These are phyloP conservation scores for Ottelia alismoides DNA, from an alignment of 106 monocot species.

Conservation along the genomic window DNA sequence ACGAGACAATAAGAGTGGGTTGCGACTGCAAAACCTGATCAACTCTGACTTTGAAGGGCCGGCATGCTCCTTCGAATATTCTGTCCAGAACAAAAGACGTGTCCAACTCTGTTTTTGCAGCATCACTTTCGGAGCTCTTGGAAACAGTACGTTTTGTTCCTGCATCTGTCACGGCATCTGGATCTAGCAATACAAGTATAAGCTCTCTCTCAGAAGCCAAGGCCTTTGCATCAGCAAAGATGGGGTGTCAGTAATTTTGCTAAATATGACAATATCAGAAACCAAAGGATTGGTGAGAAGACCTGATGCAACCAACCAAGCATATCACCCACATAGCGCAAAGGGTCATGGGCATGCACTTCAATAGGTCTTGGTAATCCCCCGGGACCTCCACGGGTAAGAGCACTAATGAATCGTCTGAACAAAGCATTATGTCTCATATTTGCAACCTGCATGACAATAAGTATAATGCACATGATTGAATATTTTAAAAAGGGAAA, in stretches of 20 bases:
- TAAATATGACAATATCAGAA: neutral
- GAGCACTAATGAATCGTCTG: conserved; percentile 94
- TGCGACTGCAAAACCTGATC: conserved; percentile 99
- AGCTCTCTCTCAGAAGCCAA: conserved; percentile 98
- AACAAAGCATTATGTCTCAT: conserved; percentile 99
- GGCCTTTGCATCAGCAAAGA: conserved; percentile 25
- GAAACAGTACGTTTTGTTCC: conserved; percentile 33
- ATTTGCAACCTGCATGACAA: conserved; percentile 65
- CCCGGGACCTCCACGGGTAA: conserved; percentile 96
- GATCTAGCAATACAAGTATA: conserved; percentile 62
- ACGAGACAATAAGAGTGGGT: conserved; percentile 75
- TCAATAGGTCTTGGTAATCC: conserved; percentile 94
- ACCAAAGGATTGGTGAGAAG: neutral
- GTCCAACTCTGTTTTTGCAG: conserved; percentile 40
- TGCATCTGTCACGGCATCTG: conserved; percentile 57
- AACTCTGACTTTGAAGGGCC: conserved; percentile 97
- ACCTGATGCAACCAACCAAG: conserved; percentile 99
- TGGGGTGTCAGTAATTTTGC: neutral
- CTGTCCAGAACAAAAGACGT: conserved; percentile 83
- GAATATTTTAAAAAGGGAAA: too few relatives aligned
- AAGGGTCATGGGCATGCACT: conserved; percentile 99
- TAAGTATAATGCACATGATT: too few relatives aligned
- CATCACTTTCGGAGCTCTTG: conserved; percentile 37
- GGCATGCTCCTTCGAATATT: conserved; percentile 97
- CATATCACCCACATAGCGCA: conserved; percentile 99